These are phyloP conservation scores for Aspergillus olivimuriae DNA, from an alignment of 495 filamentous ascomycete genomes.

Conservation along the genomic window DNA sequence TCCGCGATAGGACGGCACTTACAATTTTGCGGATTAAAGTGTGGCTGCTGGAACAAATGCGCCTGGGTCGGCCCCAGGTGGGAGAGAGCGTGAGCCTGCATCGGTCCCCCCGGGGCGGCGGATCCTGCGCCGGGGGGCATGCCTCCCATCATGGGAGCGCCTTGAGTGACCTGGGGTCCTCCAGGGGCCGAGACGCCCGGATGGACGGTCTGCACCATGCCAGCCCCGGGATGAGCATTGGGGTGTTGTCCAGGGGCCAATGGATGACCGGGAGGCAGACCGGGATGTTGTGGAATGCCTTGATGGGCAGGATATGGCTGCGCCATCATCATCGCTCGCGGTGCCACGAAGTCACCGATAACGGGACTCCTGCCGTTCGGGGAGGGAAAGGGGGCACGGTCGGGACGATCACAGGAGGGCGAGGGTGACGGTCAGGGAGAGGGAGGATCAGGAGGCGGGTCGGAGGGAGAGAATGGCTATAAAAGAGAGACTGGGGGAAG, in stretches of 20 bases:
- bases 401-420: no score
- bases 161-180: constrained; percentile 70
- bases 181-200: constrained; percentile 78
- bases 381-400: constrained; percentile 1
- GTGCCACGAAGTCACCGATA: constrained; percentile 38
- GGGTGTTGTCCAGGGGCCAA: constrained; percentile 68
- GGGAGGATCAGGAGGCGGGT: constrained; percentile 1
- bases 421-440: no score
- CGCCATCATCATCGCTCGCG: constrained; percentile 71
- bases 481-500: constrained; percentile 5
- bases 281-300: constrained; percentile 67
- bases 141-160: constrained; percentile 69
- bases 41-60: constrained; percentile 58
- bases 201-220: constrained; percentile 74
- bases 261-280: constrained; percentile 70
- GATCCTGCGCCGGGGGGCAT: constrained; percentile 66
- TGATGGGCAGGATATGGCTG: constrained; percentile 65
- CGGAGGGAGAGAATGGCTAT: neutral
- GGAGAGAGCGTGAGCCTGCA: constrained; percentile 69
- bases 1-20: constrained; percentile 20
- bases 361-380: constrained; percentile 18
- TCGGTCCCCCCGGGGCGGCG: constrained; percentile 46
- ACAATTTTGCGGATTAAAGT: constrained; percentile 40
- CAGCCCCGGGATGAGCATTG: constrained; percentile 46
- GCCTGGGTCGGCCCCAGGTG: constrained; percentile 67